These are phyloP conservation scores for Grigorovia jiainica DNA, from an alignment of 805 yeast species.

Conservation along the genomic window DNA sequence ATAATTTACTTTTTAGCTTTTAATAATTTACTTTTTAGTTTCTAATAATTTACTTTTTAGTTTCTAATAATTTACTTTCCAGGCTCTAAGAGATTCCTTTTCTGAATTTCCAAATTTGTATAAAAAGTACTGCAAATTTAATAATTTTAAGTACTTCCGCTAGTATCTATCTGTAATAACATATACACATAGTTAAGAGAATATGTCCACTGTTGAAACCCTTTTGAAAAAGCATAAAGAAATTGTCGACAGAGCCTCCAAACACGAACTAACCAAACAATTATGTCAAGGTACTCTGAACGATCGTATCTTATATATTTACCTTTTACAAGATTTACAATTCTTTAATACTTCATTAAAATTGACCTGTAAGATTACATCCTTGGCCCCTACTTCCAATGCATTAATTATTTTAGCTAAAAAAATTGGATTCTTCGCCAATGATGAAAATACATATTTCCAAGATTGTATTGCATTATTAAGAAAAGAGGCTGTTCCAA, in stretches of 20 bases:
- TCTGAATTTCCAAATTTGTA: too few relatives aligned
- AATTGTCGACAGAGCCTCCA: constrained; percentile 26
- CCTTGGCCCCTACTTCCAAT: constrained; percentile 33
- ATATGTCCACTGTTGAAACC: constrained; percentile 9
- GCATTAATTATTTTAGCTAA: constrained; percentile 36
- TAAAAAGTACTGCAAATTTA: too few relatives aligned
- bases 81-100: too few relatives aligned
- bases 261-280: constrained; percentile 36
- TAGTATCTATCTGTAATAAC: too few relatives aligned
- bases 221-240: constrained; percentile 19
- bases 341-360: constrained; percentile 37
- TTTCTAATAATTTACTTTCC: too few relatives aligned
- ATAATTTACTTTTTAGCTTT: too few relatives aligned
- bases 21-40: too few relatives aligned
- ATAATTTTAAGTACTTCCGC: too few relatives aligned
- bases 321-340: constrained; percentile 40
- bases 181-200: too few relatives aligned
- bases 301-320: constrained; percentile 34
- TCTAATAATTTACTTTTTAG: too few relatives aligned
- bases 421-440: constrained; percentile 42
- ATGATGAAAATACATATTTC: constrained; percentile 42
- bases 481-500: constrained; percentile 6
- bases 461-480: constrained; percentile 26
- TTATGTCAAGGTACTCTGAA: constrained; percentile 38
- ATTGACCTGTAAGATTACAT: constrained; percentile 36